Conservation (phyloP, 805 yeast species). For the Ogataea minuta region DNA sequence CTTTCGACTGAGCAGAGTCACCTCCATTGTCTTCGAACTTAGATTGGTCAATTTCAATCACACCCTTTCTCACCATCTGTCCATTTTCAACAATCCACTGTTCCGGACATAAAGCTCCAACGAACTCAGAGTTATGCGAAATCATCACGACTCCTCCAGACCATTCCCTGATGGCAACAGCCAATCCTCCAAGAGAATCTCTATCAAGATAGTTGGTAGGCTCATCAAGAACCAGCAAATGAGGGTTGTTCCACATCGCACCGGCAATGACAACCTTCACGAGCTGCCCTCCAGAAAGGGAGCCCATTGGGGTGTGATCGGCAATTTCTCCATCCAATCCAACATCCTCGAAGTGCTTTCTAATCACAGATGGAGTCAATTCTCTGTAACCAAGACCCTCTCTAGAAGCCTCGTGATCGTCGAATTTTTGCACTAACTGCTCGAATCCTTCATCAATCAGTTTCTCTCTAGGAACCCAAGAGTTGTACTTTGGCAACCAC, state of each 20-base stretch:
- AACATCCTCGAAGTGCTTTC: constrained; percentile 96
- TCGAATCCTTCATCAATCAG: constrained; percentile 82
- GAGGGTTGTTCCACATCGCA: constrained; percentile 99
- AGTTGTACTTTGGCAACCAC: constrained; percentile 90
- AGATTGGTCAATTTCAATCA: constrained; percentile 66
- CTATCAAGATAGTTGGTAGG: constrained; percentile 98
- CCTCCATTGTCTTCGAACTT: constrained; percentile 81
- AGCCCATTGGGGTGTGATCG: constrained; percentile 96
- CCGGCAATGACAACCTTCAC: constrained; percentile 99
- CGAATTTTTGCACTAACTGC: constrained; percentile 88
- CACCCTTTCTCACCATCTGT: constrained; percentile 79
- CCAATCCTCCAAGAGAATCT: constrained; percentile 96
- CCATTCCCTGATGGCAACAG: constrained; percentile 98
- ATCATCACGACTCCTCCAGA: constrained; percentile 97
- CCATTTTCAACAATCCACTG: constrained; percentile 98
- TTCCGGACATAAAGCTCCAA: constrained; percentile 96
- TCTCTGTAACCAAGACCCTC: constrained; percentile 99
- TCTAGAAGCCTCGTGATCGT: constrained; percentile 98
- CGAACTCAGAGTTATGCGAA: constrained; percentile 95
- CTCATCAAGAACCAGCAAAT: constrained; percentile 91
- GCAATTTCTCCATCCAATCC: constrained; percentile 98
- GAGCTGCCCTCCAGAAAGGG: constrained; percentile 95
- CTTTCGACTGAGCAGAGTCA: constrained; percentile 41
- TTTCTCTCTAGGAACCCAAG: constrained; percentile 87
- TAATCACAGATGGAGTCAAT: constrained; percentile 82